phyloP scores from a whole-genome alignment of 2,329 filamentous ascomycete species.

The Fusarium sublunatum region DNA sequence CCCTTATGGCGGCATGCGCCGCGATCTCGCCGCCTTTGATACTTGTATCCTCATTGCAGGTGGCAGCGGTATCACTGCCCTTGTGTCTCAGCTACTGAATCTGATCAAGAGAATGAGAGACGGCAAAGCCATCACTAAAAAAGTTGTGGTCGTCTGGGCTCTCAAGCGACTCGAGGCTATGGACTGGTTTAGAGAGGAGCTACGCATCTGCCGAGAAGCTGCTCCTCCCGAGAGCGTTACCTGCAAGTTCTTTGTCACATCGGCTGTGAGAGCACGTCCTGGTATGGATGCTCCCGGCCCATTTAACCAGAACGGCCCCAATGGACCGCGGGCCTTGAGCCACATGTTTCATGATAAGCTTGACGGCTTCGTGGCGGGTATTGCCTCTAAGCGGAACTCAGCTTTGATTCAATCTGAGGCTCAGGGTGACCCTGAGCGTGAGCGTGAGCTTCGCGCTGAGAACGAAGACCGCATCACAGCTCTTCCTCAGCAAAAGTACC shows the following conservation, averaged over 20 bases:
- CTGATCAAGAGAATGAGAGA: slow-evolving; percentile 97
- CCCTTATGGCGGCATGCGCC: slow-evolving; percentile 93
- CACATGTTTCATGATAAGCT: slow-evolving; percentile 86
- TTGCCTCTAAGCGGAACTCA: slow-evolving; percentile 88
- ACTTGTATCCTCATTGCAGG: slow-evolving; percentile 93
- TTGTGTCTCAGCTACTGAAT: slow-evolving; percentile 90
- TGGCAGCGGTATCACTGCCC: slow-evolving; percentile 92
- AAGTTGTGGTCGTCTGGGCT: slow-evolving; percentile 93
- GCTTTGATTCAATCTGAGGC: slow-evolving; percentile 85
- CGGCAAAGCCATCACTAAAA: slow-evolving; percentile 91
- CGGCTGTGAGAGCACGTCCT: slow-evolving; percentile 60
- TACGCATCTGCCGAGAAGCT: slow-evolving; percentile 89
- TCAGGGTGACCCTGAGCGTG: slow-evolving; percentile 79
- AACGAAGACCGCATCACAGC: slow-evolving; percentile 87
- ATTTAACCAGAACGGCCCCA: slow-evolving; percentile 39
- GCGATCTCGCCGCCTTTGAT: slow-evolving; percentile 90
- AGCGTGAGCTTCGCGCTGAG: slow-evolving; percentile 82
- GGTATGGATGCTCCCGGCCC: slow-evolving; percentile 60
- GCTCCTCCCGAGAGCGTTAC: slow-evolving; percentile 89
- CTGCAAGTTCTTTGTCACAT: slow-evolving; percentile 95
- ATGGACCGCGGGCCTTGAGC: slow-evolving; percentile 70
- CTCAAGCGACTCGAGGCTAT: slow-evolving; percentile 91
- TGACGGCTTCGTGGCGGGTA: slow-evolving; percentile 86
- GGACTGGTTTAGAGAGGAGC: slow-evolving; percentile 97
- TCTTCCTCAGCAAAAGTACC: slow-evolving; percentile 75